A percentile compares a stretch with the other conserved stretches of the same genome.
phyloP scores from a whole-genome alignment of 768 basidiomycete species.

The Termitomyces sp. region DNA sequence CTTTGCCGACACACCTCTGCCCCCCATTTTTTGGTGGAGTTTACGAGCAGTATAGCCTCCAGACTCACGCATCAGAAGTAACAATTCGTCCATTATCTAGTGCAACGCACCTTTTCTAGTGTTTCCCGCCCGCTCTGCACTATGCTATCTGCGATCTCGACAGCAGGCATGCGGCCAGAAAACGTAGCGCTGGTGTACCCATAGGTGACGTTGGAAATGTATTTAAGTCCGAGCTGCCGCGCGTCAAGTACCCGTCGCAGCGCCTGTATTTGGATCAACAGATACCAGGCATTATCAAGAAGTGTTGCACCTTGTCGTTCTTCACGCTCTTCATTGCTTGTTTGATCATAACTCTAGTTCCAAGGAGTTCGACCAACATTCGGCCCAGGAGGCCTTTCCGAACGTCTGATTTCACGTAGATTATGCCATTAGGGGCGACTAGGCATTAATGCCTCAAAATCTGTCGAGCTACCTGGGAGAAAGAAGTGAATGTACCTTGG shows the following conservation, averaged over 20 bases:
- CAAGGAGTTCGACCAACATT: conserved; percentile 90
- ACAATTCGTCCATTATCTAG: background rate
- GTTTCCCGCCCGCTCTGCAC: conserved; percentile 96
- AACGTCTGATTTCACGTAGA: conserved; percentile 85
- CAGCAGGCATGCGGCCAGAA: conserved; percentile 97
- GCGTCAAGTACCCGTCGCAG: conserved; percentile 79
- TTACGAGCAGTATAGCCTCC: conserved; percentile 81
- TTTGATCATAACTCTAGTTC: conserved; percentile 98
- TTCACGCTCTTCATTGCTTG: conserved; percentile 86
- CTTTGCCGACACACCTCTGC: conserved; percentile 43
- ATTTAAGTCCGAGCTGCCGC: conserved; percentile 90
- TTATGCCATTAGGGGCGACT: conserved; percentile 96
- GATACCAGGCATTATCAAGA: background rate
- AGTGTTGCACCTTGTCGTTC: conserved; percentile 61
- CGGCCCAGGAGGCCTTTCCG: conserved; percentile 83
- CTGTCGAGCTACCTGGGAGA: background rate
- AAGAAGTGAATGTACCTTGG: conserved; percentile 47
- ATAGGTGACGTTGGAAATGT: conserved; percentile 92
- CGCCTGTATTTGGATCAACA: conserved; percentile 40
- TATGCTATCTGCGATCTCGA: conserved; percentile 97
- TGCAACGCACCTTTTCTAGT: conserved; percentile 70
- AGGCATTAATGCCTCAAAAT: background rate
- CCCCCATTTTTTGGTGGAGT: conserved; percentile 79
- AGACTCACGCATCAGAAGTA: background rate
- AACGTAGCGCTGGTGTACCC: conserved; percentile 94